Conservation (phyloP, 257 asterid genomes). For the Fraxinus cuspidata region DNA sequence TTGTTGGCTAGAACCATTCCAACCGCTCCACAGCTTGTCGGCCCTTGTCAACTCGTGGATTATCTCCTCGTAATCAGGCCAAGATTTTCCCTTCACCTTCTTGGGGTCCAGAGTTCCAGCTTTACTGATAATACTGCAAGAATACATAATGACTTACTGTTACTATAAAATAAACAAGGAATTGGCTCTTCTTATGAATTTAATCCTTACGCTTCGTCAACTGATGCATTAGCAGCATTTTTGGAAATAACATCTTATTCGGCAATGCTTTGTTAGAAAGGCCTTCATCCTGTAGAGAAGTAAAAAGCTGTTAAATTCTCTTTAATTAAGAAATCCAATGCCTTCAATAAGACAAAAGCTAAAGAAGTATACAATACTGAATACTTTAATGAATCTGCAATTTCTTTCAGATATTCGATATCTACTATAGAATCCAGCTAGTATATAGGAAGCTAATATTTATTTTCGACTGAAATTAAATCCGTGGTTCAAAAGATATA, state of each 20-base stretch:
- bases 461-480: background rate
- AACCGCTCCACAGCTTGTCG: constrained; percentile 80
- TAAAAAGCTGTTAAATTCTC: background rate
- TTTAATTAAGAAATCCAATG: background rate
- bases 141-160: background rate
- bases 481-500: background rate
- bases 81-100: constrained; percentile 74
- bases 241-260: constrained; percentile 37
- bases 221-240: constrained; percentile 48
- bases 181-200: background rate
- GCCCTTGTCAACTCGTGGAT: constrained; percentile 74
- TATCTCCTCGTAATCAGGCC: constrained; percentile 80
- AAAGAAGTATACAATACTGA: background rate
- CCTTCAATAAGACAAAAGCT: no score
- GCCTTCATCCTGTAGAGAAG: constrained; percentile 67
- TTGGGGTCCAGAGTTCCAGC: constrained; percentile 65
- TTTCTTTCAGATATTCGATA: no score
- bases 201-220: constrained; percentile 64
- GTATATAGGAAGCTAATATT: no score
- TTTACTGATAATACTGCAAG: constrained; percentile 63
- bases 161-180: background rate
- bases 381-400: no score
- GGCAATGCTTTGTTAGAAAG: constrained; percentile 54
- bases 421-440: no score
- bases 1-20: constrained; percentile 86